phyloP scores from a whole-genome alignment of 495 filamentous ascomycete species.

The Aspergillus taichungensis region DNA sequence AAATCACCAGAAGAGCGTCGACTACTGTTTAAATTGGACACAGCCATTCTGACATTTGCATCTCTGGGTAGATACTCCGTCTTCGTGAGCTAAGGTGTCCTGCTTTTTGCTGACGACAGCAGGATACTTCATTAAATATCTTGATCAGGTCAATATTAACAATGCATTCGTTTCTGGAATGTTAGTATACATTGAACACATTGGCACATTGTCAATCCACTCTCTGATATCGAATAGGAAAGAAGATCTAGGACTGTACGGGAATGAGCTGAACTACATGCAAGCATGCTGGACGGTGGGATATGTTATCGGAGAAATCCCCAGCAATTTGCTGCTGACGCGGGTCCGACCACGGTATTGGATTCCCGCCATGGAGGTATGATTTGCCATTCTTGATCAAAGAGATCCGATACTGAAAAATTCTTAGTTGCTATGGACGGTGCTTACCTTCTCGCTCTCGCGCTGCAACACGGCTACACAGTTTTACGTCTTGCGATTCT shows the following conservation, averaged over 20 bases:
- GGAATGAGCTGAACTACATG: slow-evolving; percentile 44
- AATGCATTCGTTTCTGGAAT: slow-evolving; percentile 45
- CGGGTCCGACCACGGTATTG: slow-evolving; percentile 46
- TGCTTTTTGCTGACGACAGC: background rate
- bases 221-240: slow-evolving; percentile 34
- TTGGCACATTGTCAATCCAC: too few relatives aligned
- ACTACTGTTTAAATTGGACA: slow-evolving; percentile 52
- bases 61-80: slow-evolving; percentile 31
- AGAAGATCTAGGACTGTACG: slow-evolving; percentile 49
- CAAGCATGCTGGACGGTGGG: slow-evolving; percentile 53
- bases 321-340: slow-evolving; percentile 50
- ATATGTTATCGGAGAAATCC: slow-evolving; percentile 55
- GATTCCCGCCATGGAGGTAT: slow-evolving; percentile 44
- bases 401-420: slow-evolving; percentile 3
- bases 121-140: slow-evolving; percentile 51
- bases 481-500: slow-evolving; percentile 49
- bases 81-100: background rate
- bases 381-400: background rate
- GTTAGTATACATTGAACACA: slow-evolving; percentile 10
- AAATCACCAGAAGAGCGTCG: slow-evolving; percentile 51
- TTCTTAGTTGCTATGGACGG: slow-evolving; percentile 44
- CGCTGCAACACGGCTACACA: slow-evolving; percentile 38
- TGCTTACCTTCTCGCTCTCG: slow-evolving; percentile 41
- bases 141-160: slow-evolving; percentile 51
- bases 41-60: slow-evolving; percentile 45